Evolutionary conservation across 331 rosid genomes (phyloP), one percentile per base, ranked within the genome.

Genomic region (Quercus phellos): DNA sequence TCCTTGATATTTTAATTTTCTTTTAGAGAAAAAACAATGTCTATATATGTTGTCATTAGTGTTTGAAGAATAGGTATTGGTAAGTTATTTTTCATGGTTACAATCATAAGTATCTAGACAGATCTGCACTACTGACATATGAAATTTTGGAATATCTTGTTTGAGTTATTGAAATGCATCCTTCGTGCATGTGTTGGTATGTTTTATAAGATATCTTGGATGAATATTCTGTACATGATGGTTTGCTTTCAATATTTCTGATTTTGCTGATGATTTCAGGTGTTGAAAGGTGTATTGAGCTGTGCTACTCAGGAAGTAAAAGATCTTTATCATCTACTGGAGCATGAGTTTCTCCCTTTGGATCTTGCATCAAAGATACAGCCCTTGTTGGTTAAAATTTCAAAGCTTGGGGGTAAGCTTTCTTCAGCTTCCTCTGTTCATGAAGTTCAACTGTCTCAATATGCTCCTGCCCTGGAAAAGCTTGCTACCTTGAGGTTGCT

Each of bases 261-360:
- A 71, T 72, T 58, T 74, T 9, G 27, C 22, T 63, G 4, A 72
- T 29, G 22, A 68, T 75, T 72, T 34, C 83, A 95, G 99, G 91
- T 84, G 53, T 84, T 90, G 8, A 95, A 95, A 89, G 98, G 99
- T 53, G 99, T 95, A 42, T 79, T 95, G 87, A 89, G 96, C 82
- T 93, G 98, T 83, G 94, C 94, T 71, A 85, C 90, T 63, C 99
- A 93, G 90, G 99, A 95, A 89, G 96, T 95, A 68, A 95, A 95
- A 77, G 98, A 93, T 86, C 89, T 95, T 55, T 91, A 86, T 85
- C 85, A 91, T 83, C 90, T 91, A 29, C 55, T 95, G 83, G 99
- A 95, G 83, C 97, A 93, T 74, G 98, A 95, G 51, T 89, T 93
- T 85, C 80, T 82, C 5, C 96, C 99, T 32, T 84, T 94, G 0